Evolutionary conservation across 2,329 filamentous ascomycete species (phyloP), one percentile per base, ranked within the genome.

Genomic region (Beauveria asiatica): DNA sequence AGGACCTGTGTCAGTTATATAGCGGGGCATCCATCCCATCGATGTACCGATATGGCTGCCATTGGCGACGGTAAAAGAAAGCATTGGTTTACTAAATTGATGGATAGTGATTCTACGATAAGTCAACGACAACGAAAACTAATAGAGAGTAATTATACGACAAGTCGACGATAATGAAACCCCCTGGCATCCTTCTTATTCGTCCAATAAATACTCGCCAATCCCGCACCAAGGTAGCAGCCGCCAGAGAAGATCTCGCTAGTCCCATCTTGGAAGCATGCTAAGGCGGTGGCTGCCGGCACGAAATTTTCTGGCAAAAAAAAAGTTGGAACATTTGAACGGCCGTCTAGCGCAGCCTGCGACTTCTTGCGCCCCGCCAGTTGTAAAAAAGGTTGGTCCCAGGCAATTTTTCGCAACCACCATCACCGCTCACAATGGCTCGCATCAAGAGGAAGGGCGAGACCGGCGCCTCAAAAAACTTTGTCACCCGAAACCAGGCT

Each of bases 391-490:
- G 62, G 44, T 57, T 58, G 60, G 59, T 61, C n/a, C 50, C 30
- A 27, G 57, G 27, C 42, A 41, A 59, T 19, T 46, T 46, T 37
- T 61, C 45, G 50, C 57, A 60, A 54, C 57, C 57, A 54, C 50
- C 13, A 48, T 16, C 30, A 54, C 50, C 57, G n/a, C 42, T 57
- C 39, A 17, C 64, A 67, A 83, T 95, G 91, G 84, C 78, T 60
- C 86, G 85, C 70, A 87, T 92, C 69, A 95, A 94, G 86, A 95
- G 90, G 83, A 97, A 93, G 80, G 92, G 92, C 72, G 86, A 89
- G 74, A 82, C 92, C 73, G 94, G 94, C 74, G 88, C 91, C 75
- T 92, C 92, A 78, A 96, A 94, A 79, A 99, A 99, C 83, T 99
- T 93, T 80, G 92, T 99, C 69, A 99, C 94, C 61, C 85, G 94